Percentiles rank a stretch among this genome's conserved stretches.
Evolutionary conservation across 331 rosid genomes (phyloP).

Genomic region (Erythrophleum ivorense): DNA sequence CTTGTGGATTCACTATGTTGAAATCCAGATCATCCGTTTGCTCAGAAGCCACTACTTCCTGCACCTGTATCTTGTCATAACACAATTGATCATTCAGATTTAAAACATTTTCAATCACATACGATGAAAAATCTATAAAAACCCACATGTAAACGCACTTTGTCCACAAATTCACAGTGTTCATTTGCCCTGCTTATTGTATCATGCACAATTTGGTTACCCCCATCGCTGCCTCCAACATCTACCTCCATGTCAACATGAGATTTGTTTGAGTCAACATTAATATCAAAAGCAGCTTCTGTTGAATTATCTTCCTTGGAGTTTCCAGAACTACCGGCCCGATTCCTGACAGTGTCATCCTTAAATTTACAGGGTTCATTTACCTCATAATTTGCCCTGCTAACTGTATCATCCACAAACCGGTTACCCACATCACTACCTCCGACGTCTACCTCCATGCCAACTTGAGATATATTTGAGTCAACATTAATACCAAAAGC

Average conservation of each 20-base stretch:
- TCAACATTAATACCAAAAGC: slow-evolving; percentile 27
- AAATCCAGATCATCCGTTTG: slow-evolving; percentile 36
- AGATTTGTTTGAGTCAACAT: slow-evolving; percentile 32
- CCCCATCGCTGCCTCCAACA: slow-evolving; percentile 35
- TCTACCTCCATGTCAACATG: slow-evolving; percentile 42
- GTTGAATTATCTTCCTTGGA: slow-evolving; percentile 38
- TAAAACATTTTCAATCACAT: slow-evolving; percentile 34
- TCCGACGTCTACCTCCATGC: slow-evolving; percentile 43
- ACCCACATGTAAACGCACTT: slow-evolving; percentile 43
- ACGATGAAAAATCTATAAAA: slow-evolving; percentile 8
- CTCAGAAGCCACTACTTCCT: slow-evolving; percentile 43
- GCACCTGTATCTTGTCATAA: slow-evolving; percentile 50
- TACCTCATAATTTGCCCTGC: slow-evolving; percentile 24
- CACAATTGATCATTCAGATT: slow-evolving; percentile 30
- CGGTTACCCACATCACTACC: slow-evolving; percentile 25
- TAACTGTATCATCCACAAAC: slow-evolving; percentile 25
- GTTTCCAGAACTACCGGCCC: slow-evolving; percentile 32
- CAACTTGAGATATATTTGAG: slow-evolving; percentile 25
- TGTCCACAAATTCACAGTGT: slow-evolving; percentile 34
- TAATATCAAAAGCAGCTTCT: slow-evolving; percentile 34
- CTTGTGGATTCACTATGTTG: slow-evolving; percentile 49
- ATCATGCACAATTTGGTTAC: slow-evolving; percentile 25
- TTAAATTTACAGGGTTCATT: slow-evolving; percentile 37
- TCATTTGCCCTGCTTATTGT: slow-evolving; percentile 36
- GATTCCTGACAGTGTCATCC: slow-evolving; percentile 2